Percentiles rank a stretch among this genome's conserved stretches.
These are phyloP conservation scores for Xylaria cubensis DNA, from an alignment of 495 filamentous ascomycete species.

Conservation along the genomic window DNA sequence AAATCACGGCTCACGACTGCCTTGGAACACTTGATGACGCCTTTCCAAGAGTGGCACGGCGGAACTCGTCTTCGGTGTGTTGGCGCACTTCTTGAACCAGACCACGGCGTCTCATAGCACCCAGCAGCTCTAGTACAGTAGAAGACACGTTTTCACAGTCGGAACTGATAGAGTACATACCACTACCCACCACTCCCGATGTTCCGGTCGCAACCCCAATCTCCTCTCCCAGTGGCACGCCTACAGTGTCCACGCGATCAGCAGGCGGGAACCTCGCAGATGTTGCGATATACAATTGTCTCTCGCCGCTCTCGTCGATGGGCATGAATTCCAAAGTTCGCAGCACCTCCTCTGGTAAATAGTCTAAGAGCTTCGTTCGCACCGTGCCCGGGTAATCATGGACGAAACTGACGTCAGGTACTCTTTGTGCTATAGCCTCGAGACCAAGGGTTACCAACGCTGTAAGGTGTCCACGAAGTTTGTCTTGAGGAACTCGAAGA, in stretches of 20 bases:
- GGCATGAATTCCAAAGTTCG: constrained; percentile 37
- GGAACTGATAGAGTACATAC: constrained; percentile 56
- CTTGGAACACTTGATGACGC: constrained; percentile 2
- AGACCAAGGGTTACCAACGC: constrained; percentile 60
- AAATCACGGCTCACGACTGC: neutral
- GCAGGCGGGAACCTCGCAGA: constrained; percentile 54
- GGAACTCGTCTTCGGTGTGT: constrained; percentile 58
- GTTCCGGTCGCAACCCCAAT: constrained; percentile 47
- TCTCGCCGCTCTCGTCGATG: constrained; percentile 56
- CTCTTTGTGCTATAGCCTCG: constrained; percentile 52
- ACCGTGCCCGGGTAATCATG: constrained; percentile 65
- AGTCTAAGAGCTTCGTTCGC: constrained; percentile 41
- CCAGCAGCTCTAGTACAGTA: constrained; percentile 47
- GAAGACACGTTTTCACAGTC: constrained; percentile 46
- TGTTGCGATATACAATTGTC: constrained; percentile 62
- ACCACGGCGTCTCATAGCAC: constrained; percentile 45
- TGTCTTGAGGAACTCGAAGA: constrained; percentile 38
- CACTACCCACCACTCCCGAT: constrained; percentile 54
- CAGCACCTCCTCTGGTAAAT: constrained; percentile 40
- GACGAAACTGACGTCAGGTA: constrained; percentile 62
- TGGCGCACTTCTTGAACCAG: constrained; percentile 53
- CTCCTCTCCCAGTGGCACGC: constrained; percentile 41
- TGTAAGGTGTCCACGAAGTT: constrained; percentile 50
- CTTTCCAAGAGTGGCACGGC: constrained; percentile 37
- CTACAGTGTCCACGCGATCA: constrained; percentile 20